Evolutionary conservation across 352 stramenopile genomes (phyloP).

Genomic region (Globisporangium nunn): DNA sequence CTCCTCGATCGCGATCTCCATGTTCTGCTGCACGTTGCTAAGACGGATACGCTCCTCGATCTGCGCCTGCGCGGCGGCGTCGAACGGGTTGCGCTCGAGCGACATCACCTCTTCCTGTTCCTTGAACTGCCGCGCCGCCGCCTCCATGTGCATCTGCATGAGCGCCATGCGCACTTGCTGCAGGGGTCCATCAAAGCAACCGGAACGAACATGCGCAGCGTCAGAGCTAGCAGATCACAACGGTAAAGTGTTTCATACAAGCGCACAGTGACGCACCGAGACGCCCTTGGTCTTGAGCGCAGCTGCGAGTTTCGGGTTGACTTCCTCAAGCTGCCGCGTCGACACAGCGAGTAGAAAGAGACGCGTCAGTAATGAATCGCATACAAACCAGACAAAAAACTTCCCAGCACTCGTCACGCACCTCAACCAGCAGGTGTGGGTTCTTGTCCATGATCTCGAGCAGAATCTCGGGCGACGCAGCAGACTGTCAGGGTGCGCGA

Average conservation of each 20-base stretch:
- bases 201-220: too few species aligned
- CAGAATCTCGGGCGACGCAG: slow-evolving; percentile 65
- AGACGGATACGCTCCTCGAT: slow-evolving; percentile 83
- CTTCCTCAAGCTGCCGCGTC: slow-evolving; percentile 42
- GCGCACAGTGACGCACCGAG: slow-evolving; percentile 28
- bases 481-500: slow-evolving; percentile 16
- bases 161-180: slow-evolving; percentile 80
- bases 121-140: slow-evolving; percentile 67
- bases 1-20: slow-evolving; percentile 86
- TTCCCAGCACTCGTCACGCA: slow-evolving; percentile 8
- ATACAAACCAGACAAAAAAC: neutral
- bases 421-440: slow-evolving; percentile 54
- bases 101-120: slow-evolving; percentile 67
- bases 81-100: slow-evolving; percentile 72
- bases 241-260: neutral
- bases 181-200: neutral
- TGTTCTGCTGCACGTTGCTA: slow-evolving; percentile 84
- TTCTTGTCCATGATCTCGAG: slow-evolving; percentile 85
- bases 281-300: slow-evolving; percentile 65
- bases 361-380: neutral
- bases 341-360: too few species aligned
- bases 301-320: slow-evolving; percentile 52
- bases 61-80: slow-evolving; percentile 63
- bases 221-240: neutral
- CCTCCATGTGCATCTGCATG: slow-evolving; percentile 83